These are phyloP conservation scores for Cryptococcus maquisensis DNA, from an alignment of 1,284 basidiomycete genomes.

Conservation along the genomic window DNA sequence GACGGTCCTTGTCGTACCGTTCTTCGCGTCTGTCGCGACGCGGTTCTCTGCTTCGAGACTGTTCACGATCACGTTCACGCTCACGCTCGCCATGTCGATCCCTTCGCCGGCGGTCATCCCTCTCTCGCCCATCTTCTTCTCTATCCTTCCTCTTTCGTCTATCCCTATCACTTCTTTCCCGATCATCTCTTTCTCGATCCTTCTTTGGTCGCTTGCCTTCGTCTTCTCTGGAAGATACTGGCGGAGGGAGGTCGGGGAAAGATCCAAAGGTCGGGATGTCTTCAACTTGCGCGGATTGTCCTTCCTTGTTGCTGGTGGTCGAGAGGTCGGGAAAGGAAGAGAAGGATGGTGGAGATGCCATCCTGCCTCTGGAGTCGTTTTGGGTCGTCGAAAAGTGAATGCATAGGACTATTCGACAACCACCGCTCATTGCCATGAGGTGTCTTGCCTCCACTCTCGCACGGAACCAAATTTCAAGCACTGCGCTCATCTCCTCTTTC, in stretches of 20 bases:
- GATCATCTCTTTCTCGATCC: neutral
- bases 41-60: neutral
- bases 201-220: neutral
- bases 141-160: constrained; percentile 1
- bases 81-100: neutral
- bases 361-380: neutral
- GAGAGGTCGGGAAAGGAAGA: constrained; percentile 8
- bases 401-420: neutral
- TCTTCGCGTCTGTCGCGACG: neutral
- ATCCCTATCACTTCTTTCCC: neutral
- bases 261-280: constrained; percentile 14
- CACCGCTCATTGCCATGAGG: neutral
- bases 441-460: neutral
- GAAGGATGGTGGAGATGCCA: constrained; percentile 2
- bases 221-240: neutral
- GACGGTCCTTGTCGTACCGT: neutral
- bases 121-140: neutral
- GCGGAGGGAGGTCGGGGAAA: constrained; percentile 1
- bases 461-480: constrained; percentile 1
- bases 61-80: neutral
- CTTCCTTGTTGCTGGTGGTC: neutral
- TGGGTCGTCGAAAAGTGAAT: neutral
- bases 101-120: neutral
- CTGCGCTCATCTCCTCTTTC: neutral
- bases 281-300: neutral